Conservation (phyloP, 1,284 basidiomycete genomes). For the Sparassis latifolia region DNA sequence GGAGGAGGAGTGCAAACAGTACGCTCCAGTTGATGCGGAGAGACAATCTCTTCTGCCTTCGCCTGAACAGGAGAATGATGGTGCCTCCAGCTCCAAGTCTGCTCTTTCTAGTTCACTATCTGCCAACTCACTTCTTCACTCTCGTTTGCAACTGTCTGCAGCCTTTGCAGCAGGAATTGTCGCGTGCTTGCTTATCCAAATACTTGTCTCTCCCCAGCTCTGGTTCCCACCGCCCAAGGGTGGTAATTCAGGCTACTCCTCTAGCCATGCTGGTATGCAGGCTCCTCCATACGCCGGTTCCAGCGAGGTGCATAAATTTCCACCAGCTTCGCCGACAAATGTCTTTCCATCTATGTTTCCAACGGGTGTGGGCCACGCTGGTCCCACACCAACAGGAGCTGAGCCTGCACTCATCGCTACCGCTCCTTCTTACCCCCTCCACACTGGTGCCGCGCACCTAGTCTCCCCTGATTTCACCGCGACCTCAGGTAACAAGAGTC, state of each 20-base stretch:
- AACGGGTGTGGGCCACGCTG: slow-evolving; percentile 72
- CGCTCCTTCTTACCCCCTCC: slow-evolving; percentile 69
- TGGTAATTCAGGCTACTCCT: neutral
- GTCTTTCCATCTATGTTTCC: slow-evolving; percentile 64
- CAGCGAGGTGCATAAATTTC: slow-evolving; percentile 59
- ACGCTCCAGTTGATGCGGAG: slow-evolving; percentile 2
- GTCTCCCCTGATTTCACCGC: slow-evolving; percentile 28
- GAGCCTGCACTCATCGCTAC: slow-evolving; percentile 76
- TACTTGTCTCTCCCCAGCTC: slow-evolving; percentile 1
- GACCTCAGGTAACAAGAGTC: slow-evolving; percentile 16
- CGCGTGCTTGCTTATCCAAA: slow-evolving; percentile 3
- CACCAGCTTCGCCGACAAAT: slow-evolving; percentile 69
- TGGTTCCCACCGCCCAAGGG: neutral
- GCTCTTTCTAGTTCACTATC: neutral
- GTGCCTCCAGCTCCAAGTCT: neutral
- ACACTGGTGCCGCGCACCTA: slow-evolving; percentile 69
- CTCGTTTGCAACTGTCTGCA: slow-evolving; percentile 1
- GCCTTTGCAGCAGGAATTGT: slow-evolving; percentile 5
- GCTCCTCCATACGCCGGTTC: slow-evolving; percentile 67
- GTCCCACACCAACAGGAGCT: slow-evolving; percentile 78
- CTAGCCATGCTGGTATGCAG: slow-evolving; percentile 14
- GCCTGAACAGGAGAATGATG: neutral
- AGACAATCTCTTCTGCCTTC: slow-evolving; percentile 6
- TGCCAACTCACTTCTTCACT: neutral
- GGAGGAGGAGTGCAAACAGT: slow-evolving; percentile 7